A percentile compares a stretch with the other conserved stretches of the same genome.
These are phyloP conservation scores for Solanum okadae DNA, from an alignment of 257 asterid species.

Conservation along the genomic window DNA sequence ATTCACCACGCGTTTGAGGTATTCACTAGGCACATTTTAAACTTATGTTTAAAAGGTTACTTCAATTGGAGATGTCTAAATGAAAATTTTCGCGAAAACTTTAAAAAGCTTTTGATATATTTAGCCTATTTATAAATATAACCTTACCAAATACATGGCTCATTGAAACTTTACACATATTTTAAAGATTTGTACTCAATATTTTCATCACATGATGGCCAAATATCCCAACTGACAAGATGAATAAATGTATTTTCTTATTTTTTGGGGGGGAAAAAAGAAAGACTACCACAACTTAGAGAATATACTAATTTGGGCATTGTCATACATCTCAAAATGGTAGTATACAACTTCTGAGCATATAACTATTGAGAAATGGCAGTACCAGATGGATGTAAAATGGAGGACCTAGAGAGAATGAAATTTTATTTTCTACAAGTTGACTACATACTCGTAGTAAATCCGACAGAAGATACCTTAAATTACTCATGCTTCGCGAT, in stretches of 20 bases:
- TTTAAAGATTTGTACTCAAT: neutral
- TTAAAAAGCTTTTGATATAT: neutral
- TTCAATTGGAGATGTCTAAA: neutral
- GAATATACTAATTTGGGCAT: neutral
- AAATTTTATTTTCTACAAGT: neutral
- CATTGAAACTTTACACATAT: neutral
- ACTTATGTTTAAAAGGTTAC: neutral
- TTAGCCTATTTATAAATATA: neutral
- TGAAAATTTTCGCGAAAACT: neutral
- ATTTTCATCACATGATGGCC: neutral
- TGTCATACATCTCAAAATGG: neutral
- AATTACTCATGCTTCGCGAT: slow-evolving; percentile 26
- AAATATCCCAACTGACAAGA: neutral
- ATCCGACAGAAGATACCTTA: neutral
- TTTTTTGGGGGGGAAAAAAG: neutral
- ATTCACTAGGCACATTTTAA: neutral
- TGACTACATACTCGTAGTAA: neutral
- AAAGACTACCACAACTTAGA: neutral
- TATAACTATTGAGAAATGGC: neutral
- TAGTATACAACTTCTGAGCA: neutral
- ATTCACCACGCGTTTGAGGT: neutral
- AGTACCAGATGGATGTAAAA: neutral
- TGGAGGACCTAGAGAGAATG: neutral
- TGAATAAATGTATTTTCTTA: neutral
- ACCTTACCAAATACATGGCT: neutral